A percentile compares a stretch with the other conserved stretches of the same genome.
Evolutionary conservation across 495 filamentous ascomycete species (phyloP).

Genomic region (Diplogelasinospora grovesii): DNA sequence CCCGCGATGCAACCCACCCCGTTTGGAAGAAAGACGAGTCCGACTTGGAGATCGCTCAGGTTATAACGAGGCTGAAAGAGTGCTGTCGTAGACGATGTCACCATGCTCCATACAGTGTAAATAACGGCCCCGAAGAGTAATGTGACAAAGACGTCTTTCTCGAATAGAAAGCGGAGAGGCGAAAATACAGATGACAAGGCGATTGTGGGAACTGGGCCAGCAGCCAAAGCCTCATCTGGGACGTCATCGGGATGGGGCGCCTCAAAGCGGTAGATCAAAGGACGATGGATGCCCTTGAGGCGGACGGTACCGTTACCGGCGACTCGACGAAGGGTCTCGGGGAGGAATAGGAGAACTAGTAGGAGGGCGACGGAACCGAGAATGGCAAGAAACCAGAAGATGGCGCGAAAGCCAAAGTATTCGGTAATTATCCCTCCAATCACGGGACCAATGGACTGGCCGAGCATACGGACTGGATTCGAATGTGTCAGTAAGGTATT

Average conservation of each 20-base stretch:
- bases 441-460: conserved; percentile 51
- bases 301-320: conserved; percentile 54
- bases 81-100: conserved; percentile 24
- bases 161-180: conserved; percentile 51
- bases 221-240: background rate
- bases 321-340: conserved; percentile 57
- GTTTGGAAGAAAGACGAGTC: conserved; percentile 27
- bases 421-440: conserved; percentile 58
- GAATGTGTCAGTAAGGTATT: background rate
- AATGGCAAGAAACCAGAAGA: conserved; percentile 64
- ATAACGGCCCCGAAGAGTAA: conserved; percentile 43
- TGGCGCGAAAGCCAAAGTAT: conserved; percentile 56
- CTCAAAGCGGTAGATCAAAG: conserved; percentile 30
- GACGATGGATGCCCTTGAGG: conserved; percentile 26
- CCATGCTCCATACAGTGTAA: conserved; percentile 26
- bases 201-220: conserved; percentile 41
- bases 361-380: conserved; percentile 35
- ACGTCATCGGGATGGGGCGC: background rate
- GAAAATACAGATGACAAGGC: conserved; percentile 34
- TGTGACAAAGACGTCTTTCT: conserved; percentile 54
- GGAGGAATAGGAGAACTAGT: conserved; percentile 42
- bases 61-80: conserved; percentile 37
- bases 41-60: conserved; percentile 49
- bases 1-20: conserved; percentile 21
- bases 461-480: conserved; percentile 31